Conservation (phyloP, 352 stramenopile species). For the Pythium apleroticum region DNA sequence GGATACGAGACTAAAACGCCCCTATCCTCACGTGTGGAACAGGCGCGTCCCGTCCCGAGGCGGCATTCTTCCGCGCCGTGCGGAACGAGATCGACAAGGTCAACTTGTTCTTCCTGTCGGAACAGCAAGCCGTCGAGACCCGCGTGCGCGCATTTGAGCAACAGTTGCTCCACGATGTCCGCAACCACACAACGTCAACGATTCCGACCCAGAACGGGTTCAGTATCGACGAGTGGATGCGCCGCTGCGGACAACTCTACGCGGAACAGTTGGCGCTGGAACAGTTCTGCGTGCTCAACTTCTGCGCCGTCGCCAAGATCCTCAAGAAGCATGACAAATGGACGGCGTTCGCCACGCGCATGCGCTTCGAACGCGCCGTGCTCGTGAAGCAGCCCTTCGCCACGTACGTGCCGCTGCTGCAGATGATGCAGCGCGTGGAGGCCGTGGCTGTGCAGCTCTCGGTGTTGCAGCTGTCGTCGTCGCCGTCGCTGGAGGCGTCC, state of each 20-base stretch:
- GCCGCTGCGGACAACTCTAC: background rate
- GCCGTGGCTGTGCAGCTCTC: slow-evolving; percentile 7
- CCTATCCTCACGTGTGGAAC: no score
- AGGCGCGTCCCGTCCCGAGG: slow-evolving; percentile 4
- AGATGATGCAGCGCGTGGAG: slow-evolving; percentile 17
- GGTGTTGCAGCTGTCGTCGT: background rate
- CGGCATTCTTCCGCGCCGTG: slow-evolving; percentile 14
- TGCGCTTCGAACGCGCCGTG: slow-evolving; percentile 18
- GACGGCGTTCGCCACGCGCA: slow-evolving; percentile 12
- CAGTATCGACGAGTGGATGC: slow-evolving; percentile 4
- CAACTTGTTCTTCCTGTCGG: slow-evolving; percentile 12
- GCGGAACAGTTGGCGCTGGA: slow-evolving; percentile 10
- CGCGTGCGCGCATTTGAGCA: slow-evolving; percentile 4
- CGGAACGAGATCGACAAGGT: slow-evolving; percentile 18
- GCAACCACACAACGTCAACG: background rate
- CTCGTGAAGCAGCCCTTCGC: slow-evolving; percentile 19
- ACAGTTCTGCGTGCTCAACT: slow-evolving; percentile 19
- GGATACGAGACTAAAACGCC: background rate
- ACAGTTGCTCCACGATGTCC: background rate
- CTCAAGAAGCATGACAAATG: slow-evolving; percentile 25
- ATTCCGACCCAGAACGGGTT: background rate
- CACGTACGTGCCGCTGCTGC: slow-evolving; percentile 16
- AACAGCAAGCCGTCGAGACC: slow-evolving; percentile 1
- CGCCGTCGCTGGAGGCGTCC: background rate
- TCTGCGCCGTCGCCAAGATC: slow-evolving; percentile 19